Evolutionary conservation across 345 rosid species (phyloP), one percentile per base, ranked within the genome.

Genomic region (Citrus australasica): DNA sequence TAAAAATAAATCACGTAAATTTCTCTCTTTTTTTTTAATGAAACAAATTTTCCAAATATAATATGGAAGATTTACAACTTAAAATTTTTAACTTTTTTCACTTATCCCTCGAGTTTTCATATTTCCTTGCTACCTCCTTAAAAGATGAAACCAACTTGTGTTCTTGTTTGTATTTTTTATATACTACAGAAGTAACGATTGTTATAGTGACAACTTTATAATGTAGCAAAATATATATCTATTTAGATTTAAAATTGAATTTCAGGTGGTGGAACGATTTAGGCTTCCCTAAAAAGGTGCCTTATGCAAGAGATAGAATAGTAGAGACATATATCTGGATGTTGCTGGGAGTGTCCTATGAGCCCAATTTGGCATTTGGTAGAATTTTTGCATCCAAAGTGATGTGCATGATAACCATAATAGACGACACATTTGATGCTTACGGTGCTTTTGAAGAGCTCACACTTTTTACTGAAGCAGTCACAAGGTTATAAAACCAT

Each of bases 361-460:
- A 62, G 33, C 66, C 66, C 1, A 13, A 27, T 0, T 62, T 25
- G 2, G 35, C 33, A 13, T 27, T 27, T 5, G 35, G 7, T 27
- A 62, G 66, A 27, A 62, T 2, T 4, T 4, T 62, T 9, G 2
- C 2, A 16, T 3, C 19, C 21, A 62, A 62, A 62, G 2, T 62
- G 4, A 0, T 27, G 1, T 62, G 0, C 3, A 4, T 62, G 0
- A 0, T 14, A 61, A 11, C 65, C 0, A 16, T 62, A 17, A 5
- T 62, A 24, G 66, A 62, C 0, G 66, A 62, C 11, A 62, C 35
- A 27, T 62, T 27, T 5, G 66, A 62, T 2, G 66, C 35, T 6
- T 27, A 62, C 2, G 21, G 33, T 62, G 27, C 66, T 5, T 62
- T 27, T 27, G 33, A 62, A 14, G 35, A 62, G 21, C 66, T 62